Percentiles rank a stretch among this genome's conserved stretches.
These are phyloP conservation scores for Pleurotus cornucopiae DNA, from an alignment of 768 basidiomycete genomes.

Conservation along the genomic window DNA sequence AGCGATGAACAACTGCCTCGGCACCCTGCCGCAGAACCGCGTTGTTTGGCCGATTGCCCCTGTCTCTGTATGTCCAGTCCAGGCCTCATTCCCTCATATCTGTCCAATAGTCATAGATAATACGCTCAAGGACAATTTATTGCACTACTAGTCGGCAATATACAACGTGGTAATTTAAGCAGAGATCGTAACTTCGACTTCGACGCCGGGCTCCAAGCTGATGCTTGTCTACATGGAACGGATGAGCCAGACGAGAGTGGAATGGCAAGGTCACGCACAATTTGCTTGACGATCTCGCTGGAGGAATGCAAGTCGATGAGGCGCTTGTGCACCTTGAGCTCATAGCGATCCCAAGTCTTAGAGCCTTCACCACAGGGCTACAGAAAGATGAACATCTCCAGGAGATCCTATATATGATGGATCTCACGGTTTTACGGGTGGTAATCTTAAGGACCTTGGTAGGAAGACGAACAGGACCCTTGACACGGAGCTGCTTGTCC, in stretches of 20 bases:
- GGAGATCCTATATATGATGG: slow-evolving; percentile 11
- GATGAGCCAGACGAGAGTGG: neutral
- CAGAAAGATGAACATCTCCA: neutral
- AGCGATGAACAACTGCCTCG: no score
- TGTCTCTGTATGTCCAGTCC: no score
- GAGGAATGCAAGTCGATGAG: slow-evolving; percentile 99
- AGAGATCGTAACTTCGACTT: slow-evolving; percentile 97
- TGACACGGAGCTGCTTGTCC: slow-evolving; percentile 99
- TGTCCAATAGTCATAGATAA: no score
- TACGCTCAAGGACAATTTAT: neutral
- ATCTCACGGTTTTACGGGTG: slow-evolving; percentile 92
- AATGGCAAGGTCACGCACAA: slow-evolving; percentile 52
- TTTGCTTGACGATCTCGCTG: slow-evolving; percentile 99
- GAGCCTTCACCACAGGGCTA: slow-evolving; percentile 99
- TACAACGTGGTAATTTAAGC: slow-evolving; percentile 33
- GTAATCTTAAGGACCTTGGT: slow-evolving; percentile 99
- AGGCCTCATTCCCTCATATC: no score
- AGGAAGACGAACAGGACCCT: slow-evolving; percentile 97
- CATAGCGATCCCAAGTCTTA: slow-evolving; percentile 99
- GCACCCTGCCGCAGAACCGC: no score
- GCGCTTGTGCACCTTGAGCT: slow-evolving; percentile 99
- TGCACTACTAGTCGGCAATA: neutral
- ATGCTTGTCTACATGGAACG: slow-evolving; percentile 75
- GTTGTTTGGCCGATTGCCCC: no score
- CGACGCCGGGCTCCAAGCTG: slow-evolving; percentile 98